Percentiles rank a stretch among this genome's conserved stretches.
Evolutionary conservation across 1,284 basidiomycete species (phyloP).

Genomic region (Boletus austroedulis): DNA sequence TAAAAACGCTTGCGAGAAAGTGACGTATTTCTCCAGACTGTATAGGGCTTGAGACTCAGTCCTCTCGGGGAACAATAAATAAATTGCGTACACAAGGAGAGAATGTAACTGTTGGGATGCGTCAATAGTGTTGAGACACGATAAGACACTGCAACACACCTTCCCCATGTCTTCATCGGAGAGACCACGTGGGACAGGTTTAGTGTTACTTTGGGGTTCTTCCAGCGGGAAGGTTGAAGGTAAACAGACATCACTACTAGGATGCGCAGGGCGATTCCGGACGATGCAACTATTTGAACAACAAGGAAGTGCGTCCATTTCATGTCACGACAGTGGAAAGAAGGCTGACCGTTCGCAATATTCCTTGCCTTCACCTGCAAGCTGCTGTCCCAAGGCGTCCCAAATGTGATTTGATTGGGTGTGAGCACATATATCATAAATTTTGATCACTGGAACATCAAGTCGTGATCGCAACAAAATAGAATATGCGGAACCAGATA

Average conservation of each 20-base stretch:
- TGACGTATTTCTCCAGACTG: conserved; percentile 65
- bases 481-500: conserved; percentile 15
- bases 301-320: neutral
- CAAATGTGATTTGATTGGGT: conserved; percentile 57
- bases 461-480: neutral
- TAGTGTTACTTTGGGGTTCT: neutral
- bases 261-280: conserved; percentile 39
- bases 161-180: conserved; percentile 24
- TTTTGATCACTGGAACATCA: conserved; percentile 45
- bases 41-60: conserved; percentile 1
- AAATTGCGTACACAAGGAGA: conserved; percentile 50
- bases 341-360: conserved; percentile 46
- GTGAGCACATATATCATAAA: conserved; percentile 67
- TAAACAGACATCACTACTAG: conserved; percentile 44
- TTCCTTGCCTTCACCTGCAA: conserved; percentile 51
- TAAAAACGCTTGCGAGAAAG: conserved; percentile 60
- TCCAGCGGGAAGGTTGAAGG: conserved; percentile 44
- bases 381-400: conserved; percentile 53
- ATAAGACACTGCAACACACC: conserved; percentile 13
- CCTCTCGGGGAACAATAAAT: neutral
- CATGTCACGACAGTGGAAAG: neutral
- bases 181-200: conserved; percentile 10
- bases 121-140: conserved; percentile 10
- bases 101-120: conserved; percentile 46
- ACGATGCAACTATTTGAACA: conserved; percentile 42